Percentiles rank a stretch among this genome's conserved stretches.
Evolutionary conservation across 208 protist genomes (phyloP).

Genomic region (Leishmania turanica): DNA sequence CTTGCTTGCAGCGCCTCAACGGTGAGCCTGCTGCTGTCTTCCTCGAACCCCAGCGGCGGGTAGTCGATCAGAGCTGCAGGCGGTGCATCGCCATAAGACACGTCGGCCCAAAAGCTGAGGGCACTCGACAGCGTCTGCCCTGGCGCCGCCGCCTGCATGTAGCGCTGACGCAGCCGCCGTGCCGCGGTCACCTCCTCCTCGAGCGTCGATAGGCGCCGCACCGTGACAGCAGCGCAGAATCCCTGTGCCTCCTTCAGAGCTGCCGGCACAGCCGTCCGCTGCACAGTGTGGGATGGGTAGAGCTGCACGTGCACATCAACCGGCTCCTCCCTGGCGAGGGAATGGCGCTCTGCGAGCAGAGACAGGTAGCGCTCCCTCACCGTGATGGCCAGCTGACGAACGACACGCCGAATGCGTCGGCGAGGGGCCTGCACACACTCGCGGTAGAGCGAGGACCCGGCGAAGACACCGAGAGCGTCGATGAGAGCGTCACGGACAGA

Average conservation of each 20-base stretch:
- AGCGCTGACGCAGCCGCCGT: slow-evolving; percentile 32
- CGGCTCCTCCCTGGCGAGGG: slow-evolving; percentile 1
- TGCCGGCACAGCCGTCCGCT: not conserved
- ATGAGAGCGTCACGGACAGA: slow-evolving; percentile 8
- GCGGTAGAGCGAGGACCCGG: slow-evolving; percentile 50
- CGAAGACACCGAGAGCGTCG: slow-evolving; percentile 36
- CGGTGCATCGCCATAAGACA: slow-evolving; percentile 33
- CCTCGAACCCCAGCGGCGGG: slow-evolving; percentile 36
- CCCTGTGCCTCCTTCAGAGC: slow-evolving; percentile 3
- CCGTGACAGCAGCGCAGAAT: slow-evolving; percentile 52
- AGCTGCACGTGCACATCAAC: slow-evolving; percentile 75
- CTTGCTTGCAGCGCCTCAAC: not conserved
- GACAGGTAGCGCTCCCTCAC: slow-evolving; percentile 18
- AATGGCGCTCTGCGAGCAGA: not conserved
- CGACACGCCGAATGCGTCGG: slow-evolving; percentile 28
- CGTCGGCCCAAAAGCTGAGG: slow-evolving; percentile 64
- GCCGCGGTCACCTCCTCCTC: slow-evolving; percentile 30
- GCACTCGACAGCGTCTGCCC: slow-evolving; percentile 68
- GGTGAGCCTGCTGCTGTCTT: slow-evolving; percentile 2
- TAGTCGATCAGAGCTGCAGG: slow-evolving; percentile 13
- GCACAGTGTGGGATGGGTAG: slow-evolving; percentile 27
- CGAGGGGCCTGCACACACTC: slow-evolving; percentile 49
- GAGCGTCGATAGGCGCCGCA: slow-evolving; percentile 47
- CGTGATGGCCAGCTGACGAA: slow-evolving; percentile 10
- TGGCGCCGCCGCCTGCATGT: slow-evolving; percentile 50